Evolutionary conservation across 768 basidiomycete species (phyloP).

Genomic region (Lactifluus hygrophoroides): DNA sequence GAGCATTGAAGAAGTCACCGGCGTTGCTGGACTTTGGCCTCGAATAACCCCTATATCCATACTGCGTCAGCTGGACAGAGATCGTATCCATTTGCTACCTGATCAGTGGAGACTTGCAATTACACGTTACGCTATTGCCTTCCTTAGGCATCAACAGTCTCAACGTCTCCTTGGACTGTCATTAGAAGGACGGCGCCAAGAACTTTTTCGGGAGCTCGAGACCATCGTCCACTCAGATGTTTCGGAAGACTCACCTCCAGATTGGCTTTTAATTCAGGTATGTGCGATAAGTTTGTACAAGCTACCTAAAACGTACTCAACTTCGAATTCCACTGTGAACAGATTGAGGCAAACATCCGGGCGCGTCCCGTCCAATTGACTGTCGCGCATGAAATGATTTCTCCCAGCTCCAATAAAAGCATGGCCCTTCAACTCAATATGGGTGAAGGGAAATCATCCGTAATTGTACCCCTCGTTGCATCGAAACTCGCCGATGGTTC

Average conservation of each 20-base stretch:
- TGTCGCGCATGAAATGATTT: conserved; percentile 41
- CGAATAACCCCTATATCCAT: conserved; percentile 4
- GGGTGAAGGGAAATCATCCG: conserved; percentile 49
- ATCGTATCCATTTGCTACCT: conserved; percentile 9
- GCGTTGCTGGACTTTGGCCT: conserved; percentile 5
- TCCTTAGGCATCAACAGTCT: conserved; percentile 8
- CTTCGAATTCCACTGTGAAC: neutral
- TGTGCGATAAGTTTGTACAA: neutral
- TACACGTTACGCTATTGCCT: neutral
- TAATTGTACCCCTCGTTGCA: conserved; percentile 41
- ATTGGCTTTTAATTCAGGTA: conserved; percentile 16
- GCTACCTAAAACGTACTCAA: no score
- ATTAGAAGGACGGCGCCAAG: neutral
- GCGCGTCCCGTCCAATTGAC: conserved; percentile 35
- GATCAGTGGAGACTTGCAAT: neutral
- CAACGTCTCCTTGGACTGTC: neutral
- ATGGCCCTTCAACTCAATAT: conserved; percentile 45
- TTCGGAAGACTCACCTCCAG: neutral
- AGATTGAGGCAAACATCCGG: conserved; percentile 41
- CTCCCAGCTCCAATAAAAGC: conserved; percentile 30
- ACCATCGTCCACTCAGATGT: neutral
- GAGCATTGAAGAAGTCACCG: neutral
- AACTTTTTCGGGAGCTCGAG: conserved; percentile 1
- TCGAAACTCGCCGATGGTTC: conserved; percentile 35
- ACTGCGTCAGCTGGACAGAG: conserved; percentile 22